A percentile compares a stretch with the other conserved stretches of the same genome.
Conservation (phyloP, 148 eudicot species). For the Linanthus parryae region DNA sequence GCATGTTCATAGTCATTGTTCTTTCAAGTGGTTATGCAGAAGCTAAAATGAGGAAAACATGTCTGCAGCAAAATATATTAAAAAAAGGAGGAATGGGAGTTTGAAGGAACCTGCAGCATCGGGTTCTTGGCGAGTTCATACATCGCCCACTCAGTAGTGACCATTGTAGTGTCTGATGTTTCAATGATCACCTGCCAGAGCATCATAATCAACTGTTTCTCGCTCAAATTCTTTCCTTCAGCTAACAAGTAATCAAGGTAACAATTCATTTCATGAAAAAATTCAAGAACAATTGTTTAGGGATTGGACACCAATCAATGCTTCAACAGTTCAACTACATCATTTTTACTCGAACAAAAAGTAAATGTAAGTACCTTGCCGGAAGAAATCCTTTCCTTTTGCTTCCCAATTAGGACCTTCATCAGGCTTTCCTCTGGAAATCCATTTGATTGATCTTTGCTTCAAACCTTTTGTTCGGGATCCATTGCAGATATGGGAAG, state of each 20-base stretch:
- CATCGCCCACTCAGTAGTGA: constrained; percentile 85
- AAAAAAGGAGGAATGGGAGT: too few relatives aligned
- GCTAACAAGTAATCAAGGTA: constrained; percentile 52
- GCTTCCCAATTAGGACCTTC: constrained; percentile 54
- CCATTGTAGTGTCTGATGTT: constrained; percentile 68
- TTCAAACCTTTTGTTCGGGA: constrained; percentile 61
- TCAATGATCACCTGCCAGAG: constrained; percentile 79
- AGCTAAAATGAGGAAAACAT: too few relatives aligned
- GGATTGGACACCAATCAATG: neutral
- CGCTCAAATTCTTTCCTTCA: constrained; percentile 45
- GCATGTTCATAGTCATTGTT: too few relatives aligned
- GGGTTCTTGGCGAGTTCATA: constrained; percentile 76
- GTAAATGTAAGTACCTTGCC: constrained; percentile 32
- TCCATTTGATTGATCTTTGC: constrained; percentile 35
- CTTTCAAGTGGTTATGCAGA: too few relatives aligned
- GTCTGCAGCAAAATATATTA: too few relatives aligned
- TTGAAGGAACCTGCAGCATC: constrained; percentile 45
- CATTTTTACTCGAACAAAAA: neutral
- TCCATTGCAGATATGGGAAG: constrained; percentile 77
- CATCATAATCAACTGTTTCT: constrained; percentile 49
- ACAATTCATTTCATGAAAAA: constrained; percentile 31
- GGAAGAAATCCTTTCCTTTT: constrained; percentile 28
- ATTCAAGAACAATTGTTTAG: too few relatives aligned
- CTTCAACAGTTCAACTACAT: too few relatives aligned
- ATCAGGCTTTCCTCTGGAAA: constrained; percentile 53